Base-by-base conservation (phyloP, 768 basidiomycete species). In the Tephrocybe rancida region DNA sequence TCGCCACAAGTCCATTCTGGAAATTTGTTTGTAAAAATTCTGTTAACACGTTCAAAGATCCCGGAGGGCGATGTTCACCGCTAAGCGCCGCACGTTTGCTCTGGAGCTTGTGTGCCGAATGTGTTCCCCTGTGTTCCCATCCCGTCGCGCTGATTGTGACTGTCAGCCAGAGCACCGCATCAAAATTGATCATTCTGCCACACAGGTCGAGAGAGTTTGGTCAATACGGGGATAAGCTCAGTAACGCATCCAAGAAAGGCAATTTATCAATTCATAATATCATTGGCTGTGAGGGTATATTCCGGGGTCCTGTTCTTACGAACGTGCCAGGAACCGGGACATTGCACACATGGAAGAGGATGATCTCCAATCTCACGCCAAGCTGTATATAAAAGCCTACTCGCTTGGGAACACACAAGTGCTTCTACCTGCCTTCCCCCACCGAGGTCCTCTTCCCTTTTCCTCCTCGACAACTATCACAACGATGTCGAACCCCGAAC, bases 401-500 rank as follows among this genome's bases (percentile, higher is more conserved):
- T 29, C 0, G 13, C 22, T 9, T 5, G 16, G 32, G 7, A 7
- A n/a, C 22, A 30, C 35, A 37, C 11, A 44, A 24, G 37, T 29
- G 34, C 4, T 42, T 18, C 29, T 37, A 46, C 45, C 37, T 46
- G 46, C 48, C n/a, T 35, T 34, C 48, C 54, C 18, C 34, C 22
- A 34, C 25, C n/a, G 43, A 49, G 58, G 50, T 53, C 44, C 19
- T 41, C 32, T 34, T 35, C 27, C 35, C 37, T 46, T 44, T 25
- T 44, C 18, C 39, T 35, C n/a, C 48, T 52, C 53, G 48, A 19
- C 44, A 30, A 46, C 5, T 16, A 46, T 34, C 16, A 47, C 44
- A n/a, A 56, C 50, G 26, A 64, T 61, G 61, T 58, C 55, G 58
- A 57, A 74, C 71, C 70, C 63, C 47, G 76, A 77, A 61, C 76